phyloP scores from a whole-genome alignment of 1,284 basidiomycete species.

The Pterulicium gracile region DNA sequence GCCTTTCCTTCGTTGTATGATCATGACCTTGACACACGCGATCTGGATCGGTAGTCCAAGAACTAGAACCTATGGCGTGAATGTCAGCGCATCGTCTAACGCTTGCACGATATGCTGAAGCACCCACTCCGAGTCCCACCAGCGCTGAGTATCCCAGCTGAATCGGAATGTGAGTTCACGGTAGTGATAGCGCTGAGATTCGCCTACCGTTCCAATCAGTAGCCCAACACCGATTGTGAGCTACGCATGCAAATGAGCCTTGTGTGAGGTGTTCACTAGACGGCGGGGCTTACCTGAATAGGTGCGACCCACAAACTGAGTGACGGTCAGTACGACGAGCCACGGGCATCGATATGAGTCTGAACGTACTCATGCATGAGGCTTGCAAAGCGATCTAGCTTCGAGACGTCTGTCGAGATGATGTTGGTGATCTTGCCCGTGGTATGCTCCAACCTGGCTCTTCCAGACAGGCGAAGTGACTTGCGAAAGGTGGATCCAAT shows the following conservation, averaged over 20 bases:
- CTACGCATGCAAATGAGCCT: no score
- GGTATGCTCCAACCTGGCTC: neutral
- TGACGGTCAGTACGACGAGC: slow-evolving; percentile 5
- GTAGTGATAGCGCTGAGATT: neutral
- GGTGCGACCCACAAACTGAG: slow-evolving; percentile 46
- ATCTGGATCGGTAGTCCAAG: slow-evolving; percentile 55
- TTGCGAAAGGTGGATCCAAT: neutral
- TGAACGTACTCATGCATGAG: neutral
- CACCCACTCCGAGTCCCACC: slow-evolving; percentile 58
- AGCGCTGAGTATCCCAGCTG: slow-evolving; percentile 61
- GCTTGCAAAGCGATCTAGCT: neutral
- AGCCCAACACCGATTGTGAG: slow-evolving; percentile 55
- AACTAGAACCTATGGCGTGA: slow-evolving; percentile 43
- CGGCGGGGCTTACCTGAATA: no score
- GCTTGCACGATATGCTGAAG: no score
- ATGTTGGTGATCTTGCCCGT: neutral
- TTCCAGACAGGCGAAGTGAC: neutral
- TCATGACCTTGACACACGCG: slow-evolving; percentile 53
- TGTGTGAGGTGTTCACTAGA: no score
- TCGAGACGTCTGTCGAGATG: neutral
- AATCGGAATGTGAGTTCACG: slow-evolving; percentile 7
- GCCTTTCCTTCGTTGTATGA: slow-evolving; percentile 50
- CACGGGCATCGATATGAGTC: no score
- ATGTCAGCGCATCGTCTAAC: no score
- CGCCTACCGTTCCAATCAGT: slow-evolving; percentile 48